Base-by-base conservation (phyloP, 2,329 filamentous ascomycete species). In the Phialophora macrospora region DNA sequence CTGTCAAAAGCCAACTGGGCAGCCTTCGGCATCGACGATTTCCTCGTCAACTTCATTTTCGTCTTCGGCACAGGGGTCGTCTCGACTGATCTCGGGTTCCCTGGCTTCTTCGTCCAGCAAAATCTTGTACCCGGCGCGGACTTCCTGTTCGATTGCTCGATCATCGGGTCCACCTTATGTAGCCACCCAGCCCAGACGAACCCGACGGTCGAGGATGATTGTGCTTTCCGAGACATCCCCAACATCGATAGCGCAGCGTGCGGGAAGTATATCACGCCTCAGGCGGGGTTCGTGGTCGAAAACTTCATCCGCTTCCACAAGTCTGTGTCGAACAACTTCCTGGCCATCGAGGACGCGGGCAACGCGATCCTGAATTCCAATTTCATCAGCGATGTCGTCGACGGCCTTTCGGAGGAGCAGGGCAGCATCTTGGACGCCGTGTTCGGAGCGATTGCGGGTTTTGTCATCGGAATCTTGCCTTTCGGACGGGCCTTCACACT, bases 241-340 rank as follows among this genome's bases (percentile, higher is more conserved):
- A 46, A 59, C 41, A 22, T 48, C 32, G 41, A 34, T 8, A 11
- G n/a, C 12, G 17, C 20, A 12, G 12, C 22, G 24, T 64, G 62
- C 34, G 44, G 24, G 12, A 55, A 44, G 4, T 64, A 51, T 34
- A 30, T 55, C 11, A 17, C 62, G 24, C 62, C 62, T 7, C 24
- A 60, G 48, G 55, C 46, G 4, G 62, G n/a, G 9, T 64, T 64
- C 26, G 46, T 64, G 12, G 62, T 60, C 30, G 30, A 64, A 38
- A 63, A 64, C 62, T 64, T 30, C 30, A 64, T 64, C 30, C 22
- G 44, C 6, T 52, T 59, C n/a, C 44, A 46, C 12, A 41, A 60
- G 34, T 46, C n/a, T 2, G 17, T 60, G 55, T 46, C 32, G 55
- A 64, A 64, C 26, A 41, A 54, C 30, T 44, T 51, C 24, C n/a